These are phyloP conservation scores for Trichoderma aggressivum DNA, from an alignment of 2,329 filamentous ascomycete genomes.

Conservation along the genomic window DNA sequence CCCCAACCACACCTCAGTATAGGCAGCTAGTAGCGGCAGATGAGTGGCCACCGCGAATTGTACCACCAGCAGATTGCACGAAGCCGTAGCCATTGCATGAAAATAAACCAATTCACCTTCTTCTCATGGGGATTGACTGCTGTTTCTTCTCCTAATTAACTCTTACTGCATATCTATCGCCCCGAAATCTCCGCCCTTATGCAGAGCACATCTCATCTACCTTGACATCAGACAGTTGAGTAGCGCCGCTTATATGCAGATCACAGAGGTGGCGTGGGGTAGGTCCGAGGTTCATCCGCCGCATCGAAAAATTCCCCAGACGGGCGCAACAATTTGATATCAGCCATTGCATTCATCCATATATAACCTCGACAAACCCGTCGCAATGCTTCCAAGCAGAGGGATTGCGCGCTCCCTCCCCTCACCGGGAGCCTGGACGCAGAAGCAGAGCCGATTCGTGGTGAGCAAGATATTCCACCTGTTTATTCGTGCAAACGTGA, in stretches of 20 bases:
- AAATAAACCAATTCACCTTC: neutral
- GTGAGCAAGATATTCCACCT: neutral
- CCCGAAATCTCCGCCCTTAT: neutral
- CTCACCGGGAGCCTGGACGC: constrained; percentile 32
- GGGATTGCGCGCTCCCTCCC: constrained; percentile 41
- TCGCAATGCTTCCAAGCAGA: constrained; percentile 46
- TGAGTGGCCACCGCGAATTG: neutral
- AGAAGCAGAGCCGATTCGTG: constrained; percentile 31
- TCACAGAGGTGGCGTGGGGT: constrained; percentile 12
- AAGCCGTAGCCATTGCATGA: neutral
- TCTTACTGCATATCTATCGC: neutral
- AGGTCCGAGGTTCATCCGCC: constrained; percentile 37
- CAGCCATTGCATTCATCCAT: neutral
- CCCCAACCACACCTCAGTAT: neutral
- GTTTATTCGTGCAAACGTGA: neutral
- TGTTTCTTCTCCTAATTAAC: neutral
- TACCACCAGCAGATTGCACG: neutral
- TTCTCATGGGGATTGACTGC: no score
- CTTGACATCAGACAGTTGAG: neutral
- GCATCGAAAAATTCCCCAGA: constrained; percentile 29
- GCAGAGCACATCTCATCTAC: neutral
- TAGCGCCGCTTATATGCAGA: neutral
- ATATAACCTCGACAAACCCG: constrained; percentile 21
- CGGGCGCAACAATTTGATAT: constrained; percentile 21
- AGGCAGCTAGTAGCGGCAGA: neutral